These are phyloP conservation scores for Comarum palustre DNA, from an alignment of 306 rosid species.

Conservation along the genomic window DNA sequence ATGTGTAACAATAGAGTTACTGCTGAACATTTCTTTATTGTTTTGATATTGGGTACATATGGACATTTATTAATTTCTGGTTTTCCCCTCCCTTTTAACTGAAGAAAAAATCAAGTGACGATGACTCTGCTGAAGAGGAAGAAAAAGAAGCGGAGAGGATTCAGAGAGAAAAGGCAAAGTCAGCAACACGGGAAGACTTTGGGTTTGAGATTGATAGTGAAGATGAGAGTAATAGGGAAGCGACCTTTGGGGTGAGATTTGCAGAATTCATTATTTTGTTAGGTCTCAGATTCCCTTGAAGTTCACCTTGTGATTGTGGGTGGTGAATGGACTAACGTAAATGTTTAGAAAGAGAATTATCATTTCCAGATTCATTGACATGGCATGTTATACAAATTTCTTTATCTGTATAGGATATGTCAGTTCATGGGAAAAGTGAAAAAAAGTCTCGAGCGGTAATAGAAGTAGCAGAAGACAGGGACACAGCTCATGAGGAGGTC, in stretches of 20 bases:
- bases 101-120: constrained; percentile 70
- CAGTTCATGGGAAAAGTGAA: constrained; percentile 38
- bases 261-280: constrained; percentile 9
- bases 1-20: neutral
- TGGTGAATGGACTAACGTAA: neutral
- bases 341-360: neutral
- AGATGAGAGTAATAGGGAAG: constrained; percentile 42
- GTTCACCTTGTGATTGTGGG: constrained; percentile 7
- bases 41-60: neutral
- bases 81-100: constrained; percentile 15
- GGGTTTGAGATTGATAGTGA: constrained; percentile 46
- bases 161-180: constrained; percentile 55
- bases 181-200: constrained; percentile 58
- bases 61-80: neutral
- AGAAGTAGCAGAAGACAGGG: constrained; percentile 33
- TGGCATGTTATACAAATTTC: neutral
- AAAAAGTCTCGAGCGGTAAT: constrained; percentile 21
- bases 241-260: constrained; percentile 51
- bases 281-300: neutral
- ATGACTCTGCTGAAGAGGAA: constrained; percentile 70
- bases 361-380: constrained; percentile 18
- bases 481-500: constrained; percentile 36
- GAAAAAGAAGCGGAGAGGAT: constrained; percentile 56
- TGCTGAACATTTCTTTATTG: neutral
- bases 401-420: constrained; percentile 50